These are phyloP conservation scores for Nidula microcarpa DNA, from an alignment of 768 basidiomycete genomes.

Conservation along the genomic window DNA sequence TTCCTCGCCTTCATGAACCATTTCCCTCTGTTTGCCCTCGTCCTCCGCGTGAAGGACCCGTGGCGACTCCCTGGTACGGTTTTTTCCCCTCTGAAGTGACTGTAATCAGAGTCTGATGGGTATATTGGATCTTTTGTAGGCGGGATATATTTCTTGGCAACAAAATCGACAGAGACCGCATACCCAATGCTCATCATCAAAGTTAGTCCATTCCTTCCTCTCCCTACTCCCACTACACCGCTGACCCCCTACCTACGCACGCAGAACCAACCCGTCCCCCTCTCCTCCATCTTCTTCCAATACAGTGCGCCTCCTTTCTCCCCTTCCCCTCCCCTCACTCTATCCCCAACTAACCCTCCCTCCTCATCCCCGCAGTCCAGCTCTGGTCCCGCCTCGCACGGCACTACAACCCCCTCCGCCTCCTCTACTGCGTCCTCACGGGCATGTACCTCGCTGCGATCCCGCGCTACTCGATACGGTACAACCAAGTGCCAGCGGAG, in stretches of 20 bases:
- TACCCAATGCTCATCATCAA: too few species aligned
- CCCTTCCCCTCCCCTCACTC: slow-evolving; percentile 1
- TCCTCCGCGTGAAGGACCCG: slow-evolving; percentile 82
- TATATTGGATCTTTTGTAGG: slow-evolving; percentile 20
- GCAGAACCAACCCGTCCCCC: slow-evolving; percentile 51
- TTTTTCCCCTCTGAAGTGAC: neutral
- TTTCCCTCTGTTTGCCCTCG: slow-evolving; percentile 87
- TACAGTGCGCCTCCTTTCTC: slow-evolving; percentile 39
- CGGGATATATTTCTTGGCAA: slow-evolving; percentile 8
- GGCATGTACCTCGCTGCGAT: slow-evolving; percentile 51
- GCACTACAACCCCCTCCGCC: slow-evolving; percentile 58
- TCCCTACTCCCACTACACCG: slow-evolving; percentile 2
- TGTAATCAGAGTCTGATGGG: slow-evolving; percentile 21
- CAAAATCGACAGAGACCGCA: too few species aligned
- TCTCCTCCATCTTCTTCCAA: slow-evolving; percentile 52
- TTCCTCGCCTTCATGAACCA: slow-evolving; percentile 81
- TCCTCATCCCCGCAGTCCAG: slow-evolving; percentile 28
- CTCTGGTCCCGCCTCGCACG: slow-evolving; percentile 46
- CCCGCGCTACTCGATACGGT: slow-evolving; percentile 35
- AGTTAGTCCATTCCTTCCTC: too few species aligned
- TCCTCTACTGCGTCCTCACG: slow-evolving; percentile 43
- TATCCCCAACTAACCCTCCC: neutral
- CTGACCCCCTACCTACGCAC: neutral
- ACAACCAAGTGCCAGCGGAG: slow-evolving; percentile 4
- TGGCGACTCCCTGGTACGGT: slow-evolving; percentile 71